Evolutionary conservation across 768 basidiomycete species (phyloP), one percentile per base, ranked within the genome.

Genomic region (Kwoniella sp.): DNA sequence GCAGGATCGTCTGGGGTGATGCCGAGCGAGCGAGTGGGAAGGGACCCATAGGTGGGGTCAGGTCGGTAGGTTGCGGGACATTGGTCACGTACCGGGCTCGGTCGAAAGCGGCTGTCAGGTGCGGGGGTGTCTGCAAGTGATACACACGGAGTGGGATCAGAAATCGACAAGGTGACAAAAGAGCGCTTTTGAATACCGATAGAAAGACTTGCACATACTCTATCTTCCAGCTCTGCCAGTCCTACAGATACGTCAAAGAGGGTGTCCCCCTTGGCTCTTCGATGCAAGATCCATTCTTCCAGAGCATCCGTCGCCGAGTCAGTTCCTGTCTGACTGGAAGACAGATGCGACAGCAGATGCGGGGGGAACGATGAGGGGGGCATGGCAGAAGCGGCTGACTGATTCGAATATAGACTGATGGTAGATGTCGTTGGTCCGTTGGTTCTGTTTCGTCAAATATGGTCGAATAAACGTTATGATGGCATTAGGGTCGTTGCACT

Each of bases 221-320:
- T 63, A 61, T 78, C 76, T 66, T 79, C 72, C 8, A 80, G 58
- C 55, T 80, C 77, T 12, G 73, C 77, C 29, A 80, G 56, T 1
- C 72, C 71, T 20, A 77, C 68, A 12, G 75, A 78, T 7, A 80
- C 74, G 34, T 80, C 75, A 52, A 77, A 80, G 2, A 80, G 53
- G 8, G 76, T 75, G 52, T 72, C 71, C 1, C 77, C 77, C 52
- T 74, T 75, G 20, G 55, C 64, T 26, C 79, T 59, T 23, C 75
- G 57, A 47, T 70, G 70, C 25, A 67, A 30, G 31, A 80, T 80
- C 68, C 71, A 79, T 61, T 80, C 79, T 59, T 78, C 77, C n/a
- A 80, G 58, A 4, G 73, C 77, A 51, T 80, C 79, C 2, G 69
- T 63, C 13, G 74, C 79, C 1, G 57, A 53, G n/a, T 74, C 77